phyloP scores from a whole-genome alignment of 2,329 filamentous ascomycete genomes.

The Penicillium sp. region DNA sequence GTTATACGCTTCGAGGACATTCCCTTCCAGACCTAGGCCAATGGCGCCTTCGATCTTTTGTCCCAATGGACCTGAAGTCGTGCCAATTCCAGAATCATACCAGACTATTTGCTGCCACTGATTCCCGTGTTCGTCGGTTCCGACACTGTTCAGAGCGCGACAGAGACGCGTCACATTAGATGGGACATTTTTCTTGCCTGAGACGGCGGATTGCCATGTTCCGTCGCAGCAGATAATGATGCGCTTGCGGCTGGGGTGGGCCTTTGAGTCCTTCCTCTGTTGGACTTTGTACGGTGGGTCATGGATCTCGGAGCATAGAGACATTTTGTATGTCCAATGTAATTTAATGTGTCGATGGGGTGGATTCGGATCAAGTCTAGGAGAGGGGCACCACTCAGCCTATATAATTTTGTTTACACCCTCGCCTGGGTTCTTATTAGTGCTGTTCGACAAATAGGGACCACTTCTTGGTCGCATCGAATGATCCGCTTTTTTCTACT shows the following conservation, averaged over 20 bases:
- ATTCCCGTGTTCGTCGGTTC: slow-evolving; percentile 24
- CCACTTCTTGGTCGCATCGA: neutral
- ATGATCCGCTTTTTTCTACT: neutral
- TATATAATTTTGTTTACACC: neutral
- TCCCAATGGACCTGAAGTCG: slow-evolving; percentile 22
- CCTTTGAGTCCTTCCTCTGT: slow-evolving; percentile 5
- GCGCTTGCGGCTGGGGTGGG: slow-evolving; percentile 21
- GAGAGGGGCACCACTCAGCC: neutral
- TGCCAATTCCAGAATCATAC: slow-evolving; percentile 35
- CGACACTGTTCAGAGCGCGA: slow-evolving; percentile 27
- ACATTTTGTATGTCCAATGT: neutral
- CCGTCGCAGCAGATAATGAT: slow-evolving; percentile 36
- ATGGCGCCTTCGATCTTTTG: slow-evolving; percentile 26
- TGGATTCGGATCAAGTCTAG: neutral
- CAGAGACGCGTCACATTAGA: slow-evolving; percentile 34
- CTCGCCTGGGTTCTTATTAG: too few relatives aligned
- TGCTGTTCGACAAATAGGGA: neutral
- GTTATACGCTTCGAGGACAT: slow-evolving; percentile 22
- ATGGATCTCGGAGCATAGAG: neutral
- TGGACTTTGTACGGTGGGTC: neutral
- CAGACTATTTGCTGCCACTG: slow-evolving; percentile 32
- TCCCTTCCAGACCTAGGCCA: slow-evolving; percentile 18
- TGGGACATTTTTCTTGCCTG: slow-evolving; percentile 30
- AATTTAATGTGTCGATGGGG: neutral
- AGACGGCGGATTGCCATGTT: slow-evolving; percentile 33